Evolutionary conservation across 257 asterid species (phyloP), one percentile per base, ranked within the genome.

Genomic region (Euphrasia confusa): DNA sequence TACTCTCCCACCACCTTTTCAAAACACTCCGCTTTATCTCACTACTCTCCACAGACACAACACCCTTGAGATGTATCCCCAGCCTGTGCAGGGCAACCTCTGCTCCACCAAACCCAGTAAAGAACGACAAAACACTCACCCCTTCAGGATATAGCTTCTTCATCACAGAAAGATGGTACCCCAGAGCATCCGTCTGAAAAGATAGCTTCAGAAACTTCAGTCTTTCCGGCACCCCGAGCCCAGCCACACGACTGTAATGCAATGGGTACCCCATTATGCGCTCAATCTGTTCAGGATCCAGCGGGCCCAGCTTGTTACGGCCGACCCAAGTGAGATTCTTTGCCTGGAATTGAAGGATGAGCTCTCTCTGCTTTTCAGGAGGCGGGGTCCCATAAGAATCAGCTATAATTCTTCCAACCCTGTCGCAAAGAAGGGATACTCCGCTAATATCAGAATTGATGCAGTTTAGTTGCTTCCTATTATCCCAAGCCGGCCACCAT

Each of bases 401-500:
- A 1, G 69, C 61, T 71, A 85, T 9, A 65, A 58, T 67, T 71
- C 81, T 75, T 61, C 83, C 81, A 5, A 92, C 70, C 75, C 72
- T 87, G 61, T 89, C 94, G 42, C 97, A 80, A 8, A 77, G 42
- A 57, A 72, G 73, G 67, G 87, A 58, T 47, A 70, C 3, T 54
- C 77, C 83, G 1, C 63, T 56, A 1, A 74, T 54, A 62, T 86
- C 96, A 32, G 71, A 74, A 40, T 59, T 71, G 65, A 89, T 68
- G 73, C 64, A 21, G 71, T 37, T 76, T 64, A 92, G 32, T 10
- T 84, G 87, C 78, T 78, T 78, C 78, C 99, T 81, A 7, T 80
- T 73, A 66, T 92, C 99, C 99, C 99, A 92, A 0, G 79, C 74
- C 2, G 97, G 99, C 99, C 95, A 86, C 88, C 88, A 89, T 71